These are phyloP conservation scores for Knoxia roxburghii DNA, from an alignment of 257 asterid genomes.

Conservation along the genomic window DNA sequence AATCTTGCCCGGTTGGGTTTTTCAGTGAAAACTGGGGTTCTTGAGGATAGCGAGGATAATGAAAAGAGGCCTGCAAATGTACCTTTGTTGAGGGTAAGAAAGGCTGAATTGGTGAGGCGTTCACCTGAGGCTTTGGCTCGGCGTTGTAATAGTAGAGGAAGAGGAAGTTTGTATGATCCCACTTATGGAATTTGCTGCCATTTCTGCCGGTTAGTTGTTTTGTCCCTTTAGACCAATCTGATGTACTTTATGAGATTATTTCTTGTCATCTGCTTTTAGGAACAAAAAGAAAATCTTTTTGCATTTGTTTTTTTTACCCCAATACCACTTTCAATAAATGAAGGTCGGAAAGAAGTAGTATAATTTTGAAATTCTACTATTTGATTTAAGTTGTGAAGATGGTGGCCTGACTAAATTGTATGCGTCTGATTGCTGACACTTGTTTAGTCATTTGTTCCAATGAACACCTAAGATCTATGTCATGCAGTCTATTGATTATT, in stretches of 20 bases:
- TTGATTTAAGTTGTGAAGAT: neutral
- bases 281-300: no score
- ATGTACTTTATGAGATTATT: neutral
- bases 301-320: neutral
- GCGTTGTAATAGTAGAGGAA: constrained; percentile 53
- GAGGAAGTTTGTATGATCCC: constrained; percentile 73
- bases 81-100: constrained; percentile 19
- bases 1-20: neutral
- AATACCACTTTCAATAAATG: neutral
- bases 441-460: neutral
- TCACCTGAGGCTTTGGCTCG: constrained; percentile 46
- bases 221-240: neutral
- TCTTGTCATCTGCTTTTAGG: constrained; percentile 3
- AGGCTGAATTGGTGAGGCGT: constrained; percentile 20
- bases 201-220: constrained; percentile 63
- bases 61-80: constrained; percentile 28
- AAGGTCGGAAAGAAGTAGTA: neutral
- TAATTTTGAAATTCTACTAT: neutral
- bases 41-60: constrained; percentile 23
- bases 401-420: no score
- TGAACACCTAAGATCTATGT: neutral
- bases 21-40: constrained; percentile 28
- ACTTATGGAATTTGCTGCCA: constrained; percentile 77
- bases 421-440: neutral
- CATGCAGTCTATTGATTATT: neutral